Conservation (phyloP, 495 filamentous ascomycete species). For the Penicillium pulvis region DNA sequence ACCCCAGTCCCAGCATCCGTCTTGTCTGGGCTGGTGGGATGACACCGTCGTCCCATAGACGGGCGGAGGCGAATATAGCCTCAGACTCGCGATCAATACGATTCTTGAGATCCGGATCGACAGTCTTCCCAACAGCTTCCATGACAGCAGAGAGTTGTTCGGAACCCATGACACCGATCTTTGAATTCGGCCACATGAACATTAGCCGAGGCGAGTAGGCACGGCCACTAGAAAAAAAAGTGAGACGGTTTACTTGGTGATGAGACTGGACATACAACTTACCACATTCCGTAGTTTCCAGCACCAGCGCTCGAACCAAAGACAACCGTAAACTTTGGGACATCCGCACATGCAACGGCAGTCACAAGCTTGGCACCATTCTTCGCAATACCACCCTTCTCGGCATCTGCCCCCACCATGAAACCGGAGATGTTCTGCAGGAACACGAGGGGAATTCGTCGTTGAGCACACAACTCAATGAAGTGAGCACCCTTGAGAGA, state of each 20-base stretch:
- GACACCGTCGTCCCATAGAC: constrained; percentile 95
- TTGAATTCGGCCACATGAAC: constrained; percentile 98
- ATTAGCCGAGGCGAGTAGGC: constrained; percentile 89
- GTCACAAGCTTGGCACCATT: constrained; percentile 97
- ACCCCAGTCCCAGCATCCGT: constrained; percentile 75
- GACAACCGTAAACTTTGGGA: constrained; percentile 96
- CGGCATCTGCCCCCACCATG: constrained; percentile 94
- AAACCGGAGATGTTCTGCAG: constrained; percentile 97
- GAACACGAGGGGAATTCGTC: constrained; percentile 87
- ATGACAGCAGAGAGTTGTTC: constrained; percentile 93
- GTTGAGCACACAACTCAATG: constrained; percentile 93
- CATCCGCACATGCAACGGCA: constrained; percentile 90
- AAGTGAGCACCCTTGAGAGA: constrained; percentile 96
- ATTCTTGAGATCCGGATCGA: constrained; percentile 77
- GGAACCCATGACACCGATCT: constrained; percentile 93
- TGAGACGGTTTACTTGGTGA: constrained; percentile 8
- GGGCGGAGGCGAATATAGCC: constrained; percentile 81
- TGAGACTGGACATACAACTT: constrained; percentile 29
- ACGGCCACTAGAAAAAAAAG: constrained; percentile 62
- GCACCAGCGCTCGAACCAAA: constrained; percentile 79
- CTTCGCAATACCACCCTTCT: constrained; percentile 94
- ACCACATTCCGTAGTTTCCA: constrained; percentile 84
- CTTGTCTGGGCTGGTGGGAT: constrained; percentile 90
- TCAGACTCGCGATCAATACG: constrained; percentile 91
- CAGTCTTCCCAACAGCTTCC: constrained; percentile 86